Conservation (phyloP, 106 monocot genomes). For the Apostasia ramifera region DNA sequence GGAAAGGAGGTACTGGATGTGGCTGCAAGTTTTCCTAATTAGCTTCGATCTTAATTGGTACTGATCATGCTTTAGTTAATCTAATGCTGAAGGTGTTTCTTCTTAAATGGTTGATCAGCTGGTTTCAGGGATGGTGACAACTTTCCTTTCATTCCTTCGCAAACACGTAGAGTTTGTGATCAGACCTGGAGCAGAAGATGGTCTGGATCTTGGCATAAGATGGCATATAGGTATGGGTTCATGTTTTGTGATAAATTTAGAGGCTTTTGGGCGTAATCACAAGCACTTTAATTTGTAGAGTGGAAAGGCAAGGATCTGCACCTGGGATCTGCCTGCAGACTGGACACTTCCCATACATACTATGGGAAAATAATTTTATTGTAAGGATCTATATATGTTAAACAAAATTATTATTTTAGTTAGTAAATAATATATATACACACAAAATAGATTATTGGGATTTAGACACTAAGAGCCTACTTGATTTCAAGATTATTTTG, state of each 20-base stretch:
- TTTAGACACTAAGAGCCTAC: no score
- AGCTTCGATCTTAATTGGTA: no score
- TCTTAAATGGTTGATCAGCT: neutral
- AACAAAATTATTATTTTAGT: no score
- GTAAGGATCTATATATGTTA: neutral
- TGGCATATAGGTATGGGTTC: neutral
- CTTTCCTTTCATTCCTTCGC: neutral
- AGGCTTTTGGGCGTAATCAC: neutral
- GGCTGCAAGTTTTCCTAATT: no score
- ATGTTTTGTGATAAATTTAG: neutral
- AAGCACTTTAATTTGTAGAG: neutral
- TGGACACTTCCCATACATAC: constrained; percentile 1
- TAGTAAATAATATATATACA: no score
- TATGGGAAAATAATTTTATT: neutral
- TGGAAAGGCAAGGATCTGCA: constrained; percentile 5
- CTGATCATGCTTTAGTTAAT: no score
- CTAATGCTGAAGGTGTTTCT: no score
- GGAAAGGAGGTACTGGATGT: neutral
- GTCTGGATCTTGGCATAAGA: constrained; percentile 1
- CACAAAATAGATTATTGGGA: no score
- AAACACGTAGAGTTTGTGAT: neutral
- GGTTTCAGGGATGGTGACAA: neutral
- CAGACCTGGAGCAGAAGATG: constrained; percentile 3
- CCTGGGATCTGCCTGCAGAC: neutral
- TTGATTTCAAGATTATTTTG: no score